Percentiles rank a stretch among this genome's conserved stretches.
Conservation (phyloP, 768 basidiomycete species). For the Termitomyces sp. region DNA sequence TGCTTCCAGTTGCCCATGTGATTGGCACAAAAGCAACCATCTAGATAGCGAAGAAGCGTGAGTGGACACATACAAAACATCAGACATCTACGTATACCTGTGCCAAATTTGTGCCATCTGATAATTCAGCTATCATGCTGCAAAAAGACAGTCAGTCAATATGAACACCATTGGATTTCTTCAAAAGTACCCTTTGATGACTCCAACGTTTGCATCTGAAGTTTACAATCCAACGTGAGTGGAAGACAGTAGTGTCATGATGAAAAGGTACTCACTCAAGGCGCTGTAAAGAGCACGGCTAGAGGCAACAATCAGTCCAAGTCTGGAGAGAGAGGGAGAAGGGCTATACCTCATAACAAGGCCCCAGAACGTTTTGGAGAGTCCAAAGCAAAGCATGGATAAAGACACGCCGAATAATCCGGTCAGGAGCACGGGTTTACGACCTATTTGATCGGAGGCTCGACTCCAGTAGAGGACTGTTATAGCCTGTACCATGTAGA, state of each 20-base stretch:
- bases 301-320: neutral
- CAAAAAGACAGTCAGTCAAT: neutral
- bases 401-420: slow-evolving; percentile 63
- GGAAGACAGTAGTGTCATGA: neutral
- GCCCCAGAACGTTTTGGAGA: slow-evolving; percentile 66
- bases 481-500: slow-evolving; percentile 68
- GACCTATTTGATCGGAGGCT: slow-evolving; percentile 68
- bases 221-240: neutral
- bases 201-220: slow-evolving; percentile 59
- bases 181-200: slow-evolving; percentile 49
- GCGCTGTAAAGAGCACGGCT: slow-evolving; percentile 70
- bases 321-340: neutral
- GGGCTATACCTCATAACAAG: slow-evolving; percentile 44
- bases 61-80: neutral
- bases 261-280: slow-evolving; percentile 41
- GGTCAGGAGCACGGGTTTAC: slow-evolving; percentile 68
- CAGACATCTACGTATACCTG: slow-evolving; percentile 36
- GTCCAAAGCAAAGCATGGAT: slow-evolving; percentile 72
- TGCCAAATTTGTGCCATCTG: slow-evolving; percentile 67
- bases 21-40: slow-evolving; percentile 66
- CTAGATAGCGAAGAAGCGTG: slow-evolving; percentile 17
- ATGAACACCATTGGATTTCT: neutral
- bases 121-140: slow-evolving; percentile 71
- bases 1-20: slow-evolving; percentile 29
- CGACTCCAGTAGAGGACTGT: slow-evolving; percentile 75